Conservation (phyloP, 75 land plant species). For the Selaginella moellendorffii region DNA sequence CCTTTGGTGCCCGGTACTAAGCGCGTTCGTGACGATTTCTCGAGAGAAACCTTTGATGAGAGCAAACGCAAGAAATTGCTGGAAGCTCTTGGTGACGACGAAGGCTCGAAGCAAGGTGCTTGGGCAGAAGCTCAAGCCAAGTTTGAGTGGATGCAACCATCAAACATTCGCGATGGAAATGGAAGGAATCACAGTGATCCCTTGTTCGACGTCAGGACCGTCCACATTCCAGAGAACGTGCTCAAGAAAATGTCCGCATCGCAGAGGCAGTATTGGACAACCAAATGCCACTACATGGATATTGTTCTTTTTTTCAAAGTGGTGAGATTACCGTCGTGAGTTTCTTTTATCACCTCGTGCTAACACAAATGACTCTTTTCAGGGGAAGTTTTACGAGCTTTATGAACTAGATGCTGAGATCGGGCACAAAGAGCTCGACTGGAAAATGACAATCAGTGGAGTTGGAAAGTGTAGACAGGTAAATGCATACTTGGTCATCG, state of each 20-base stretch:
- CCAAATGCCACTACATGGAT: conserved; percentile 86
- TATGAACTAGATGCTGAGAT: conserved; percentile 96
- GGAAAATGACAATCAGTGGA: conserved; percentile 88
- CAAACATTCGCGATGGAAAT: conserved; percentile 48
- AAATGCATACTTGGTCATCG: too few species aligned
- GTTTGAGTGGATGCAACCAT: conserved; percentile 76
- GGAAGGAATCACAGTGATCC: conserved; percentile 54
- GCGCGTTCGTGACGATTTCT: too few species aligned
- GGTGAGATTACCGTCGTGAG: too few species aligned
- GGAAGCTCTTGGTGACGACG: conserved; percentile 23
- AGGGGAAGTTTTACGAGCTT: conserved; percentile 97
- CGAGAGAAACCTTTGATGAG: too few species aligned
- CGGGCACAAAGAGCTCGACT: conserved; percentile 88
- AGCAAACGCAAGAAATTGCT: conserved; percentile 41
- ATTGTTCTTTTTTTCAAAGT: conserved; percentile 91
- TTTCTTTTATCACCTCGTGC: too few species aligned
- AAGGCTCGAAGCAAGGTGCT: conserved; percentile 17
- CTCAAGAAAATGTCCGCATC: conserved; percentile 79
- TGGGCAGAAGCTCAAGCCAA: conserved; percentile 44
- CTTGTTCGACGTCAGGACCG: conserved; percentile 66
- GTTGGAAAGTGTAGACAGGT: conserved; percentile 97
- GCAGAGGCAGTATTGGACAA: conserved; percentile 83
- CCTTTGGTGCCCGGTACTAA: conserved; percentile 53
- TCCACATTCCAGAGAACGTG: conserved; percentile 65
- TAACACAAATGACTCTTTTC: too few species aligned